Conservation (phyloP, 176 grass and related monocot species). For the Eragrostis curvula region DNA sequence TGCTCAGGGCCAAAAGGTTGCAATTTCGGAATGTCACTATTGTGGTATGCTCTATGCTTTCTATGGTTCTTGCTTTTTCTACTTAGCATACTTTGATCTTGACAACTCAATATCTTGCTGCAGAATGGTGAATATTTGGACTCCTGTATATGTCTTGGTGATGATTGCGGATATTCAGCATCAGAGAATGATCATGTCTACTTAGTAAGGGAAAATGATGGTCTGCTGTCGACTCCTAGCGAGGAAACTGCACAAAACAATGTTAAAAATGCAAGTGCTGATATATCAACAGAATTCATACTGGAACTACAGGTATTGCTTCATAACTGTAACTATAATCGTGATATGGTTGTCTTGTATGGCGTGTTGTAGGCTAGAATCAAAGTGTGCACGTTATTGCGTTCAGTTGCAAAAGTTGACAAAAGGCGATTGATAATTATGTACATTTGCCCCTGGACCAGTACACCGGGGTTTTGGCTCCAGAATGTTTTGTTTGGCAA, state of each 20-base stretch:
- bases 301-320: slow-evolving; percentile 84
- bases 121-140: slow-evolving; percentile 95
- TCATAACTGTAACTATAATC: slow-evolving; percentile 11
- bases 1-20: slow-evolving; percentile 70
- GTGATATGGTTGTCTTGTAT: slow-evolving; percentile 1
- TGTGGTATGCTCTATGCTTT: slow-evolving; percentile 68
- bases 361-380: not conserved
- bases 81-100: slow-evolving; percentile 4
- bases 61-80: slow-evolving; percentile 39
- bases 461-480: not conserved
- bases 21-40: slow-evolving; percentile 90
- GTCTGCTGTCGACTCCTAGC: slow-evolving; percentile 19
- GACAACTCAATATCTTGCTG: slow-evolving; percentile 41
- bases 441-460: slow-evolving; percentile 10
- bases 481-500: not conserved
- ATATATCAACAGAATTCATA: slow-evolving; percentile 64
- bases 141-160: slow-evolving; percentile 85
- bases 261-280: slow-evolving; percentile 41
- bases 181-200: slow-evolving; percentile 81
- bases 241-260: slow-evolving; percentile 46
- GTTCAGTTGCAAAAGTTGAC: slow-evolving; percentile 5
- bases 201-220: slow-evolving; percentile 60
- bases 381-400: not conserved
- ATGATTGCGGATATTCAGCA: slow-evolving; percentile 86
- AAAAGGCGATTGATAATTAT: not conserved